phyloP scores from a whole-genome alignment of 139 green algal species.

The Trebouxia sp. region DNA sequence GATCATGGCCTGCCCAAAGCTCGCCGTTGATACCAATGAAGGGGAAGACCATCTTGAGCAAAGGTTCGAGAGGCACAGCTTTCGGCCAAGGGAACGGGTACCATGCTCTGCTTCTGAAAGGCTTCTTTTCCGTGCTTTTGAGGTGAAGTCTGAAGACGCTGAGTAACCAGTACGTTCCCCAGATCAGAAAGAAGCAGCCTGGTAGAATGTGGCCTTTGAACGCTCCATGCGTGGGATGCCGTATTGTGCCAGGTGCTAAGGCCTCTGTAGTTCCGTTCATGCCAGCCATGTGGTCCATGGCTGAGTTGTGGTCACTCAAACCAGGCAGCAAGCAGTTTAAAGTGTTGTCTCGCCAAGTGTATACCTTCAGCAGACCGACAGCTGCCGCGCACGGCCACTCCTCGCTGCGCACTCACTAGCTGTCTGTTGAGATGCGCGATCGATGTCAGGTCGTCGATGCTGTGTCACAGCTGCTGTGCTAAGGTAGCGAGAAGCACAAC shows the following conservation, averaged over 20 bases:
- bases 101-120: conserved; percentile 47
- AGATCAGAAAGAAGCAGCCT: conserved; percentile 42
- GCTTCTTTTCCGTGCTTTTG: conserved; percentile 28
- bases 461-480: too few relatives aligned
- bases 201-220: conserved; percentile 56
- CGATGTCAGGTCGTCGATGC: too few relatives aligned
- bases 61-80: conserved; percentile 51
- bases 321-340: too few relatives aligned
- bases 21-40: conserved; percentile 60
- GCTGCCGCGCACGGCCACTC: too few relatives aligned
- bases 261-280: not conserved
- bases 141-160: conserved; percentile 31
- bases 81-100: conserved; percentile 34
- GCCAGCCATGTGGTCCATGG: conserved; percentile 18
- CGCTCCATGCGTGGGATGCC: conserved; percentile 43
- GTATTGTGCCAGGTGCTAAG: conserved; percentile 10
- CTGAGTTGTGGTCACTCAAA: not conserved
- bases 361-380: too few relatives aligned
- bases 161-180: conserved; percentile 59
- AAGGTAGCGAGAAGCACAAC: too few relatives aligned
- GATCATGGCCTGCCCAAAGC: conserved; percentile 61
- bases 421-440: too few relatives aligned
- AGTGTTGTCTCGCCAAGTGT: too few relatives aligned
- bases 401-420: too few relatives aligned
- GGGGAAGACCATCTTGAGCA: conserved; percentile 57